Base-by-base conservation (phyloP, 2,329 filamentous ascomycete genomes). In the Zymoseptoria brevis region DNA sequence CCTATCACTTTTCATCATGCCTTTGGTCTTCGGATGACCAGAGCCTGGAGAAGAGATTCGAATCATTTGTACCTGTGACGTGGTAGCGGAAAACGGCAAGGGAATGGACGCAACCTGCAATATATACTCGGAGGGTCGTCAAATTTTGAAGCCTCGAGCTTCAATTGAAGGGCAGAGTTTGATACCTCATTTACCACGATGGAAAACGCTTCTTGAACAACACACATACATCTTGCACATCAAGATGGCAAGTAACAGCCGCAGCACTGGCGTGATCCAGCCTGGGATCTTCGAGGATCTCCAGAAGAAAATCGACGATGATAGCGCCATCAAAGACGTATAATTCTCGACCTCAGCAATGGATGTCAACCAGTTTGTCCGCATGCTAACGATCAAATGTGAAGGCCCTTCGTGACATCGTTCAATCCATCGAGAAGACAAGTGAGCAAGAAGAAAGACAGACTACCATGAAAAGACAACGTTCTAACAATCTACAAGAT, bases 251-350 rank as follows among this genome's bases (percentile, higher is more conserved):
- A 53, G 45, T 9, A 16, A 64, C 65, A 61, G 60, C 62, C 16
- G 35, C 59, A 24, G 73, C 22, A 71, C 52, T 29, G 62, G 71
- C 9, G 63, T 72, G 21, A 74, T 75, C 35, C 72, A 76, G 22
- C 73, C 76, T 2, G 75, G 75, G 8, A 70, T 97, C 73, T 96
- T 97, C 75, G 85, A 91, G 71, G 83, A 88, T 68, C 86, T 99
- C 62, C 93, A 96, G 76, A 79, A 83, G 60, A 92, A 92, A 74
- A 90, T 96, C 68, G 94, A 97, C 67, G 87, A 95, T 74, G 94
- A 97, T 73, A 82, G 84, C 8, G 80, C 83, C 57, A 86, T 96
- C 57, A 86, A 89, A 69, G 93, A 97, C 72, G 83, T 86, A 59
- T 19, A 56, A n/a, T 7, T n/a, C 4, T 45, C 35, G 6, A n/a